These are phyloP conservation scores for Lolium multiflorum DNA, from an alignment of 176 grass and related monocot species.

Conservation along the genomic window DNA sequence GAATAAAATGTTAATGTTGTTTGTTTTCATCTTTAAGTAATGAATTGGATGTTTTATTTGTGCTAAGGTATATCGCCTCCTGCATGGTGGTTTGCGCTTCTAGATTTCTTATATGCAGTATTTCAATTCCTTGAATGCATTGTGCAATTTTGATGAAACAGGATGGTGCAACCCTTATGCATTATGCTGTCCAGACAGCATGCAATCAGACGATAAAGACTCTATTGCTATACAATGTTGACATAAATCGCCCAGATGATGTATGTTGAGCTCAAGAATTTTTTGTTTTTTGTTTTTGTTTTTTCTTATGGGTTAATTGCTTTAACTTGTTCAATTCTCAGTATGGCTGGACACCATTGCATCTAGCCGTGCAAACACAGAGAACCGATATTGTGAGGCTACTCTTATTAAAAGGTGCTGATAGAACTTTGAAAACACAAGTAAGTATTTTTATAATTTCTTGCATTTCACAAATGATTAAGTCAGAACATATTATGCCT, in stretches of 20 bases:
- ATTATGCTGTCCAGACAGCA: slow-evolving; percentile 92
- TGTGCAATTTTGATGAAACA: slow-evolving; percentile 48
- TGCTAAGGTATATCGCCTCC: slow-evolving; percentile 8
- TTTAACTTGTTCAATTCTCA: slow-evolving; percentile 41
- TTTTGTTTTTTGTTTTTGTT: not conserved
- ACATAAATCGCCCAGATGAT: slow-evolving; percentile 83
- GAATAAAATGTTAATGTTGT: not conserved
- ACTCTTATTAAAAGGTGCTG: slow-evolving; percentile 90
- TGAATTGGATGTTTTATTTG: not conserved
- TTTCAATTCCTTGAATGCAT: not conserved
- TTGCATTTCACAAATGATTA: slow-evolving; percentile 23
- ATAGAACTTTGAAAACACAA: slow-evolving; percentile 76
- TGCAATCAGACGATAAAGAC: slow-evolving; percentile 84
- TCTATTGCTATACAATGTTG: slow-evolving; percentile 87
- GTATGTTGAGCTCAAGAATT: slow-evolving; percentile 49
- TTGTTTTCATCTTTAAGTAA: not conserved
- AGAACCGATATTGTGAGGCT: slow-evolving; percentile 93
- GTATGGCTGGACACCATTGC: slow-evolving; percentile 97
- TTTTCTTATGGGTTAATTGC: slow-evolving; percentile 41
- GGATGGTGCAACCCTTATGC: slow-evolving; percentile 92
- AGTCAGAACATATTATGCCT: slow-evolving; percentile 23
- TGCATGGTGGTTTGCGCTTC: not conserved
- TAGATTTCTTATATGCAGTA: slow-evolving; percentile 1
- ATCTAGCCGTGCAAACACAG: slow-evolving; percentile 91
- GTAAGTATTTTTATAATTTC: slow-evolving; percentile 55